Conservation (phyloP, 306 rosid genomes). For the Rosa rugosa region DNA sequence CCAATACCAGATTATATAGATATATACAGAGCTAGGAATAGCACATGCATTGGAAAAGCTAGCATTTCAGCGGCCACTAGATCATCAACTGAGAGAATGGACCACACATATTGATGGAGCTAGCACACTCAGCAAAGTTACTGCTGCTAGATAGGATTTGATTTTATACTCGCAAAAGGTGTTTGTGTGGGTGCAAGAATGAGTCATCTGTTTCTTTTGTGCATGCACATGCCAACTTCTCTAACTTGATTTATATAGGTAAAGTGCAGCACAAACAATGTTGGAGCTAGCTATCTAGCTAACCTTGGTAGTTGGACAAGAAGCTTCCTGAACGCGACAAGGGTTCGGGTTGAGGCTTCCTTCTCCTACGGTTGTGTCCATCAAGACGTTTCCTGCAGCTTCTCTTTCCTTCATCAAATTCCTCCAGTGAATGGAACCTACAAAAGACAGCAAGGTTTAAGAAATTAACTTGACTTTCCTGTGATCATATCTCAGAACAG, state of each 20-base stretch:
- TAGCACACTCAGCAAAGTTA: conserved; percentile 10
- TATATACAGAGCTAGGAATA: background rate
- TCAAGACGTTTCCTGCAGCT: conserved; percentile 96
- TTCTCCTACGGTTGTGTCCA: conserved; percentile 90
- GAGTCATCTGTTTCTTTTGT: background rate
- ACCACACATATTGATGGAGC: conserved; percentile 19
- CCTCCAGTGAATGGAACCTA: conserved; percentile 93
- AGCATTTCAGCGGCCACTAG: conserved; percentile 17
- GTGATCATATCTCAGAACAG: background rate
- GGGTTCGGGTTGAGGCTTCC: conserved; percentile 86
- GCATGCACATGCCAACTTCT: conserved; percentile 2
- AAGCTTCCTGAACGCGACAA: conserved; percentile 45
- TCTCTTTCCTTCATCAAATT: conserved; percentile 94
- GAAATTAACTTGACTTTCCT: background rate
- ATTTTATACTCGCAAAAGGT: background rate
- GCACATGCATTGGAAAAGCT: background rate
- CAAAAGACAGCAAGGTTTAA: background rate
- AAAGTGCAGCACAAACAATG: conserved; percentile 3
- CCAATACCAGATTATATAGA: background rate
- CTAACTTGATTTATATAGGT: background rate
- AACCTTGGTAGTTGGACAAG: conserved; percentile 72
- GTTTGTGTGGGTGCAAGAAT: conserved; percentile 6
- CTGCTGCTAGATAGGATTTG: background rate
- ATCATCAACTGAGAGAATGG: conserved; percentile 14
- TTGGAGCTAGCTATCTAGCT: conserved; percentile 14